phyloP scores from a whole-genome alignment of 441 rosid genomes.

The Aquilaria agallochum region DNA sequence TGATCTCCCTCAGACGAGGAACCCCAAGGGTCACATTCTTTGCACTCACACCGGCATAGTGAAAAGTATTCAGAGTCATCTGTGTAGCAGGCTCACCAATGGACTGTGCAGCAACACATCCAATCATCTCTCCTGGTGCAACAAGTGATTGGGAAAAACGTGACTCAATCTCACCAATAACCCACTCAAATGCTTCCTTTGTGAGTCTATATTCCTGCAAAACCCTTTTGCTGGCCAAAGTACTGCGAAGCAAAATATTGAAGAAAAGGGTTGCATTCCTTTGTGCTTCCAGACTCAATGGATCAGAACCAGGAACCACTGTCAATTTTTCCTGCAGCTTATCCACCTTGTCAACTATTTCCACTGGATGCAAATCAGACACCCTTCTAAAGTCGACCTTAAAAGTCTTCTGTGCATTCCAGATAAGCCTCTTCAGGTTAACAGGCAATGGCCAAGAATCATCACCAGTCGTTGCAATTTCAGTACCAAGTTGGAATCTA shows the following conservation, averaged over 20 bases:
- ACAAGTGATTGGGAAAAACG: constrained; percentile 89
- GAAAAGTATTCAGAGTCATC: constrained; percentile 99
- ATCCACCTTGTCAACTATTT: constrained; percentile 96
- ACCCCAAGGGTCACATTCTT: constrained; percentile 99
- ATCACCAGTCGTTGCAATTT: constrained; percentile 70
- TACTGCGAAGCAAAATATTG: constrained; percentile 91
- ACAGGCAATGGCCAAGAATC: constrained; percentile 69
- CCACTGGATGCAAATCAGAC: constrained; percentile 96
- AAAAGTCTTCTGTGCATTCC: constrained; percentile 79
- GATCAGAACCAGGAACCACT: constrained; percentile 97
- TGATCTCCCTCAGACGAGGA: constrained; percentile 95
- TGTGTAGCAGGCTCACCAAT: constrained; percentile 99
- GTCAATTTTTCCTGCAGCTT: constrained; percentile 94
- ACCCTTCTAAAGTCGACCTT: constrained; percentile 74
- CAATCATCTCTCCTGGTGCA: constrained; percentile 99
- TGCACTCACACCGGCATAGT: constrained; percentile 99
- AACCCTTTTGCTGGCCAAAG: constrained; percentile 97
- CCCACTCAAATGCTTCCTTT: constrained; percentile 99
- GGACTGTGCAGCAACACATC: constrained; percentile 99
- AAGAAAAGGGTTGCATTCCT: constrained; percentile 98
- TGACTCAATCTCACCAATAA: constrained; percentile 95
- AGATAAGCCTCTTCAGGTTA: constrained; percentile 63
- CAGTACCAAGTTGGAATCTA: constrained; percentile 61
- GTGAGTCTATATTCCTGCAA: constrained; percentile 96
- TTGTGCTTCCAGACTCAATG: constrained; percentile 95